A percentile compares a stretch with the other conserved stretches of the same genome.
Evolutionary conservation across 1,284 basidiomycete species (phyloP).

Genomic region (Phylloboletellus chloephorus): DNA sequence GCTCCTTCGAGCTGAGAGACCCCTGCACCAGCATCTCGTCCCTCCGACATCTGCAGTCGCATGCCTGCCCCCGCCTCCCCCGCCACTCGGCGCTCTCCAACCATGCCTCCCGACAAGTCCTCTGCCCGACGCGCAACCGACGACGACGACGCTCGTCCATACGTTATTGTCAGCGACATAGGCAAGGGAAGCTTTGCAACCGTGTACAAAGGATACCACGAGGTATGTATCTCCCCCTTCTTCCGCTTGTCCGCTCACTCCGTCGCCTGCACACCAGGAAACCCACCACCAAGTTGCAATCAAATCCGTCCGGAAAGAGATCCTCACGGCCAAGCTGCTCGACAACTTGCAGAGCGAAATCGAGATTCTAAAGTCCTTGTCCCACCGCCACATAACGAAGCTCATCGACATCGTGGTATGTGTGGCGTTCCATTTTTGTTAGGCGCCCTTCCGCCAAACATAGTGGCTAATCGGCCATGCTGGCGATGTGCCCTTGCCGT

Average conservation of each 20-base stretch:
- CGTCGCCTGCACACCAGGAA: constrained; percentile 45
- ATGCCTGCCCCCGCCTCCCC: constrained; percentile 22
- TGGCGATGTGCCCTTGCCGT: background rate
- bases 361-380: constrained; percentile 90
- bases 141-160: constrained; percentile 66
- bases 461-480: too few species aligned
- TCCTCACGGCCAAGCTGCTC: constrained; percentile 87
- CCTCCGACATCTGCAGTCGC: constrained; percentile 8
- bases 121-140: constrained; percentile 33
- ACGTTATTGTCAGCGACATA: constrained; percentile 66
- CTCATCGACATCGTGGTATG: constrained; percentile 87
- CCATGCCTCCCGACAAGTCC: constrained; percentile 26
- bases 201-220: constrained; percentile 90
- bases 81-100: constrained; percentile 15
- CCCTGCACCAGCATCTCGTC: constrained; percentile 18
- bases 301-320: constrained; percentile 90
- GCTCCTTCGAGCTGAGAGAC: constrained; percentile 15
- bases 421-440: constrained; percentile 10
- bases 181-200: constrained; percentile 94
- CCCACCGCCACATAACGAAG: constrained; percentile 90
- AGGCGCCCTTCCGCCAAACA: too few species aligned
- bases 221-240: constrained; percentile 47
- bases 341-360: constrained; percentile 98
- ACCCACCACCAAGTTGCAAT: constrained; percentile 80
- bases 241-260: constrained; percentile 2